Base-by-base conservation (phyloP, 2,329 filamentous ascomycete species). In the Herpotrichia juniperi region DNA sequence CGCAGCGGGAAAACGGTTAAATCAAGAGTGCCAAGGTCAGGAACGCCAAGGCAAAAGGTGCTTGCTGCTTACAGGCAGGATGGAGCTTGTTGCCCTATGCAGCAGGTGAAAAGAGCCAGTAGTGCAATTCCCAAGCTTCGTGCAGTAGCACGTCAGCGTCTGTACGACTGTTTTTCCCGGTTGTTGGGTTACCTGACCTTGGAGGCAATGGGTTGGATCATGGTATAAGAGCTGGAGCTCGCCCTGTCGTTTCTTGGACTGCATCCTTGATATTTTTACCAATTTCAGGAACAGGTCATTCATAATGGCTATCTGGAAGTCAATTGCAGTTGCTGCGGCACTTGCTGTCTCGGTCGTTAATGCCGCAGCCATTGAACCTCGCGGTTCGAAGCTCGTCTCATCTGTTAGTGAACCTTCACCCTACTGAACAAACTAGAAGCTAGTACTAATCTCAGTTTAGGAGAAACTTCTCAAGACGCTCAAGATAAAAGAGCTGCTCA, bases 401-500 rank as follows among this genome's bases (percentile, higher is more conserved):
- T 70, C 66, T 26, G 66, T 68, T 31, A 32, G 61, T 53, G 30
- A 5, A 12, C 10, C 9, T 14, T 8, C 2, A n/a, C 12, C 21
- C 1, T 24, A 42, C 8, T 53, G 40, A 48, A 34, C 54, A 32
- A 53, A 28, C 19, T 17, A 2, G 17, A 19, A 21, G 34, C 34
- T 48, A 40, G 30, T 30, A 32, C 7, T 17, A 25, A n/a, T 7
- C n/a, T 14, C 4, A 12, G 17, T 22, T 5, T 43, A 64, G 64
- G 58, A 66, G 56, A 53, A 56, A 12, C 52, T 71, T 10, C 66
- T 65, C 21, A 58, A 64, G 21, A 34, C 54, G 12, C 51, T 71
- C 16, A 51, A 66, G 2, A 59, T 61, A 24, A 64, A 68, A 26
- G 68, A 68, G 21, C 43, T 71, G 30, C 58, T 52, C 25, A 58